Evolutionary conservation across 1,139 yeast species (phyloP).

Genomic region (Yamadazyma atlantica): DNA sequence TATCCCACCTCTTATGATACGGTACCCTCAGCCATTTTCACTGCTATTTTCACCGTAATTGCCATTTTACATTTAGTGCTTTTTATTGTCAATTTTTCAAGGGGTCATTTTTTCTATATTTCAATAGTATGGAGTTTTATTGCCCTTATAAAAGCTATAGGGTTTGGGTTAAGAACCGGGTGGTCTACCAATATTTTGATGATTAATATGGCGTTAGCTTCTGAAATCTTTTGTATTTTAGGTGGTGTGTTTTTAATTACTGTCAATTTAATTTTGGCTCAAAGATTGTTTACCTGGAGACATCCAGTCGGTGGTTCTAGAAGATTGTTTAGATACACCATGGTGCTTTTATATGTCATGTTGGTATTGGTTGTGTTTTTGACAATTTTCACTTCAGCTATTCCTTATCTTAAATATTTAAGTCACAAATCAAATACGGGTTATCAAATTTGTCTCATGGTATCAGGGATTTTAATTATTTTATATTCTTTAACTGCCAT

Average conservation of each 20-base stretch:
- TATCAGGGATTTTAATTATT: slow-evolving; percentile 30
- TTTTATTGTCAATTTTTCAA: slow-evolving; percentile 48
- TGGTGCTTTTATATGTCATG: slow-evolving; percentile 31
- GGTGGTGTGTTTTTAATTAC: slow-evolving; percentile 36
- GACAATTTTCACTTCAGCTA: slow-evolving; percentile 34
- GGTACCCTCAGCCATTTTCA: slow-evolving; percentile 62
- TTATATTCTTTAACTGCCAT: slow-evolving; percentile 38
- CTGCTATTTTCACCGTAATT: slow-evolving; percentile 53
- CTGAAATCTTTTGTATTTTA: slow-evolving; percentile 36
- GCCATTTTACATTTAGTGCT: slow-evolving; percentile 48
- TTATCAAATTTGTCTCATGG: slow-evolving; percentile 33
- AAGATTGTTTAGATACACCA: slow-evolving; percentile 33
- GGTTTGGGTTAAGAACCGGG: slow-evolving; percentile 57
- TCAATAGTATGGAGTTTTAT: slow-evolving; percentile 57
- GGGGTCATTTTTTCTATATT: slow-evolving; percentile 68
- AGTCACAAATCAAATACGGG: slow-evolving; percentile 19
- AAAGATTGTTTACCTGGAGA: slow-evolving; percentile 46
- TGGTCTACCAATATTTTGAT: slow-evolving; percentile 14
- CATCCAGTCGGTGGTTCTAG: slow-evolving; percentile 49
- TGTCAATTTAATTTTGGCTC: slow-evolving; percentile 41
- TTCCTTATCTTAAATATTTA: slow-evolving; percentile 34
- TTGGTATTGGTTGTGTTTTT: slow-evolving; percentile 32
- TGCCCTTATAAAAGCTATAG: slow-evolving; percentile 52
- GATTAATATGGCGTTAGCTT: slow-evolving; percentile 29
- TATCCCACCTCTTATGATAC: slow-evolving; percentile 58